Base-by-base conservation (phyloP, 164 flowering plant genomes). In the Protea cynaroides region DNA sequence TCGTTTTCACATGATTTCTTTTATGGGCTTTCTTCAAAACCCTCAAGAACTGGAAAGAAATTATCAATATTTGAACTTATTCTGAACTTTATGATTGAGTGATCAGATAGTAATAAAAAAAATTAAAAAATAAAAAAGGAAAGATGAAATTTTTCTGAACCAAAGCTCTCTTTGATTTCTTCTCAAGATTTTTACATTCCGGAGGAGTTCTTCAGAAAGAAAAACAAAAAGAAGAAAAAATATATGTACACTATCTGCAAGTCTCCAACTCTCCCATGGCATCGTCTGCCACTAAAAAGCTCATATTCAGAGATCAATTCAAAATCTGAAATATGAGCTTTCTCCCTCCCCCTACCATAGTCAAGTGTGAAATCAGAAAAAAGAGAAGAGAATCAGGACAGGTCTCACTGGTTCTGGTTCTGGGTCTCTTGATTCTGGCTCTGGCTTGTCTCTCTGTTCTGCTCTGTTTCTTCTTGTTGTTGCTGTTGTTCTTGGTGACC, bases 341-440 rank as follows among this genome's bases (percentile, higher is more conserved):
- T 47, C 52, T 18, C 18, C 1, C 1, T 29, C 34, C 34, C 34
- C 49, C 10, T 1, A 3, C 49, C 58, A 38, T n/a, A 12, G 46
- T 3, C 47, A 58, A 12, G n/a, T 4, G 38, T 8, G 18, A 50
- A n/a, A 56, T 36, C 47, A 71, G 23, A 51, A 50, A 66, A 34
- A 0, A 52, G 7, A 61, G 65, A 53, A 19, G 34, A 29, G 40
- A n/a, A 46, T 2, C 12, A n/a, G 54, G 12, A 36, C 18, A 49
- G 13, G 0, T n/a, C 50, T 71, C 64, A 53, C 52, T 59, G 67
- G 61, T 22, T 69, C 65, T 67, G 74, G 23, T 62, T 34, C 40
- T 52, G 44, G 49, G 64, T 17, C n/a, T n/a, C n/a, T n/a, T 59
- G 67, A 58, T 22, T 69, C 65, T 67, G 74, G 23, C 59, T 34